phyloP scores from a whole-genome alignment of 768 basidiomycete species.

The Trametes gibbosa region DNA sequence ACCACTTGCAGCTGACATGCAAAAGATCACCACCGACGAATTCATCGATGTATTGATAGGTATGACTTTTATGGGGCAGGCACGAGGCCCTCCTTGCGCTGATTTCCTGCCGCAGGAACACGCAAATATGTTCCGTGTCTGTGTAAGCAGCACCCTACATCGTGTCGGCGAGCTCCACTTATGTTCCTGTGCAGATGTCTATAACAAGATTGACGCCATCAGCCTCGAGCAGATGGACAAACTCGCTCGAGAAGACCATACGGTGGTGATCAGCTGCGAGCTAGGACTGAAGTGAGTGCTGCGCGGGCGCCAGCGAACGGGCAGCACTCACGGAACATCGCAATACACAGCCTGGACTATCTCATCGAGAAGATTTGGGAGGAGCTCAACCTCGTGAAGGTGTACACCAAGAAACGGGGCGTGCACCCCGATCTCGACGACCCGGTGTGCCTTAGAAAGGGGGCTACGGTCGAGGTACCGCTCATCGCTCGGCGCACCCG shows the following conservation, averaged over 20 bases:
- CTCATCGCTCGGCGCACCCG: neutral
- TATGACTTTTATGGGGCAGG: slow-evolving; percentile 24
- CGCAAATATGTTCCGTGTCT: slow-evolving; percentile 95
- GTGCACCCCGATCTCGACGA: slow-evolving; percentile 88
- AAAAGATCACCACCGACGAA: slow-evolving; percentile 89
- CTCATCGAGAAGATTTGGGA: slow-evolving; percentile 79
- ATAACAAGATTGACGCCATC: slow-evolving; percentile 95
- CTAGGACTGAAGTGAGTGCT: slow-evolving; percentile 75
- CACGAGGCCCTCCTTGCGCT: neutral
- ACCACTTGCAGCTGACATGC: slow-evolving; percentile 11
- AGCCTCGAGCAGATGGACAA: slow-evolving; percentile 82
- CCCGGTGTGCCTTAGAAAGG: slow-evolving; percentile 86
- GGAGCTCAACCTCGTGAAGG: slow-evolving; percentile 76
- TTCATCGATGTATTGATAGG: slow-evolving; percentile 99
- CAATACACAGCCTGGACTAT: slow-evolving; percentile 58
- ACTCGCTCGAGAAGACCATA: slow-evolving; percentile 74
- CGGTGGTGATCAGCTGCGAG: slow-evolving; percentile 96
- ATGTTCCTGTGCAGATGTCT: slow-evolving; percentile 58
- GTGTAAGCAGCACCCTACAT: slow-evolving; percentile 47
- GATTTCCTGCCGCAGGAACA: slow-evolving; percentile 50
- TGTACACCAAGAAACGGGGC: slow-evolving; percentile 98
- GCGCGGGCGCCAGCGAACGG: neutral
- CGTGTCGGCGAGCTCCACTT: slow-evolving; percentile 1
- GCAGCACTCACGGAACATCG: neutral
- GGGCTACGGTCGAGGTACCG: slow-evolving; percentile 82